Evolutionary conservation across 2,329 filamentous ascomycete genomes (phyloP).

Genomic region (Neonectria ditissima): DNA sequence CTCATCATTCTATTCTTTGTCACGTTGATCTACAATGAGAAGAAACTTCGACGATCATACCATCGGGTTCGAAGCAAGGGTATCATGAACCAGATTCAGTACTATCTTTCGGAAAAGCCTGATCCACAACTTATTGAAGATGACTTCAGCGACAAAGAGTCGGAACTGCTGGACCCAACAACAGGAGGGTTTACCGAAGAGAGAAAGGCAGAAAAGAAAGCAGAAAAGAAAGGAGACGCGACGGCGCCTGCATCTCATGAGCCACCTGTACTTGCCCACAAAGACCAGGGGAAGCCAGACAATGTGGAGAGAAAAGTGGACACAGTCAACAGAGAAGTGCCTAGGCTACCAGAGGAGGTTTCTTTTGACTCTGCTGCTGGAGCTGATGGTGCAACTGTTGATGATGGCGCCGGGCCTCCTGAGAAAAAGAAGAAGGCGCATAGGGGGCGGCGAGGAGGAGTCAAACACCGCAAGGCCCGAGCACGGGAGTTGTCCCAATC

Average conservation of each 20-base stretch:
- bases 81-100: constrained; percentile 44
- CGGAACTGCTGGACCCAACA: not conserved
- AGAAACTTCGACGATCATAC: constrained; percentile 58
- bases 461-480: constrained; percentile 72
- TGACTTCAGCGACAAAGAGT: constrained; percentile 34
- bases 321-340: not conserved
- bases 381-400: constrained; percentile 4
- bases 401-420: constrained; percentile 28
- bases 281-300: constrained; percentile 13
- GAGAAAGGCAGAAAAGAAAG: constrained; percentile 14
- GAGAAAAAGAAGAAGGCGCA: constrained; percentile 77
- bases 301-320: constrained; percentile 14
- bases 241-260: constrained; percentile 19
- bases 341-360: not conserved
- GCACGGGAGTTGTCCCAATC: constrained; percentile 65
- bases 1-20: constrained; percentile 60
- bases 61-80: constrained; percentile 49
- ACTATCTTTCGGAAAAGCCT: constrained; percentile 17
- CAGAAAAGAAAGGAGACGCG: too few relatives aligned
- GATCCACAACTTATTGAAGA: constrained; percentile 29
- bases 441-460: constrained; percentile 77
- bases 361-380: constrained; percentile 2
- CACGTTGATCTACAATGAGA: constrained; percentile 57
- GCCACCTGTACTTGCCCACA: constrained; percentile 12
- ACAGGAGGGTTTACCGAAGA: not conserved